Conservation (phyloP, 2,329 filamentous ascomycete genomes). For the Sporothrix inflata region DNA sequence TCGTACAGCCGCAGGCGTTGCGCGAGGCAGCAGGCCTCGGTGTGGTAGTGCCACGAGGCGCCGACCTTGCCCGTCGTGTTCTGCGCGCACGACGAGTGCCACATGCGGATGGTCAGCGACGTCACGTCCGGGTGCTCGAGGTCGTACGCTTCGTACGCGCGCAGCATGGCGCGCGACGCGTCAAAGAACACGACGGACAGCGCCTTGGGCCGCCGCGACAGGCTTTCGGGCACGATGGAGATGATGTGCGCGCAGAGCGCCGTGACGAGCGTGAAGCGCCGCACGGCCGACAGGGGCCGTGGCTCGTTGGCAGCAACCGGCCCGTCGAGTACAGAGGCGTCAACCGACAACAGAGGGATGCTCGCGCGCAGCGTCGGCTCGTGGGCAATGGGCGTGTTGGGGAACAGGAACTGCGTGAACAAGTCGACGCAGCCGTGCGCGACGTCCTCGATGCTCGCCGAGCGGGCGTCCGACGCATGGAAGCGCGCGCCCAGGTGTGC, state of each 20-base stretch:
- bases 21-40: conserved; percentile 2
- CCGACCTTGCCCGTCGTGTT: conserved; percentile 16
- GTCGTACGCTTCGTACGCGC: neutral
- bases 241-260: conserved; percentile 13
- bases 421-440: conserved; percentile 39
- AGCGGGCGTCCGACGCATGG: neutral
- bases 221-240: neutral
- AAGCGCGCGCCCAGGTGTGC: neutral
- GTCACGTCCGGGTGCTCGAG: conserved; percentile 5
- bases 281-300: neutral
- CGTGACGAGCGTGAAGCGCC: conserved; percentile 11
- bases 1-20: conserved; percentile 6
- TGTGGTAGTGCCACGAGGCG: conserved; percentile 15
- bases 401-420: conserved; percentile 50
- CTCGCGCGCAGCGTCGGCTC: conserved; percentile 44
- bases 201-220: neutral
- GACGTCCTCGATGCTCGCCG: neutral
- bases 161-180: neutral
- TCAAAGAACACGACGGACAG: conserved; percentile 10
- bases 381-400: conserved; percentile 48
- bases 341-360: neutral
- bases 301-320: no score
- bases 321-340: no score
- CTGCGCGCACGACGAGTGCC: conserved; percentile 17
- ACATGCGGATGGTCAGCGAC: conserved; percentile 13